Percentiles rank a stretch among this genome's conserved stretches.
These are phyloP conservation scores for Coprinopsis strossmayeri DNA, from an alignment of 768 basidiomycete genomes.

Conservation along the genomic window DNA sequence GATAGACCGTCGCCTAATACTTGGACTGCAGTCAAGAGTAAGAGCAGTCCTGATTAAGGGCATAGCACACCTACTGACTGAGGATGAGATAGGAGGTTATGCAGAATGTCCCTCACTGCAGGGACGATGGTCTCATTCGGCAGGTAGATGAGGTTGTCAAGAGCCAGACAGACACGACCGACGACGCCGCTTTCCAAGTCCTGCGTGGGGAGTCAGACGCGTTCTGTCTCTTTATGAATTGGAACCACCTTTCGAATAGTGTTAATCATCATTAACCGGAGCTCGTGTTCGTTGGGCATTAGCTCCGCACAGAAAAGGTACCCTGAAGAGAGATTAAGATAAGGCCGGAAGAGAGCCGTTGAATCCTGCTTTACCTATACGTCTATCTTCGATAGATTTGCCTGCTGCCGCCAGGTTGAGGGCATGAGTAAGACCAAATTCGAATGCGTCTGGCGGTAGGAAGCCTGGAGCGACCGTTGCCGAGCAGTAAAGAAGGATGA, in stretches of 20 bases:
- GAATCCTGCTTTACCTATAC: conserved; percentile 42
- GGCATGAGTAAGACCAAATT: conserved; percentile 72
- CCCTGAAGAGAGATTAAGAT: conserved; percentile 34
- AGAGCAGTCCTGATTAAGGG: background rate
- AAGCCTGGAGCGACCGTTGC: conserved; percentile 40
- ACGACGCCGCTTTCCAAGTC: conserved; percentile 60
- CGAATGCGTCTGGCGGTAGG: conserved; percentile 38
- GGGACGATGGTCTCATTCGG: conserved; percentile 67
- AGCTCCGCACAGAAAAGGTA: conserved; percentile 73
- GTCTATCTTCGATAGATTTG: conserved; percentile 50
- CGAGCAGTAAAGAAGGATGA: conserved; percentile 66
- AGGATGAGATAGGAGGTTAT: conserved; percentile 61
- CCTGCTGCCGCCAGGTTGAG: conserved; percentile 73
- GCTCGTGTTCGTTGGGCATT: conserved; percentile 63
- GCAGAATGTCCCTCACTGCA: conserved; percentile 62
- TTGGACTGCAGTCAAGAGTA: conserved; percentile 30
- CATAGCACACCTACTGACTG: conserved; percentile 55
- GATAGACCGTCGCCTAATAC: conserved; percentile 57
- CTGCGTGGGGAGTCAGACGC: conserved; percentile 26
- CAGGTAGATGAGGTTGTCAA: conserved; percentile 58
- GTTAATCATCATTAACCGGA: conserved; percentile 81
- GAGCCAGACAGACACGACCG: conserved; percentile 60
- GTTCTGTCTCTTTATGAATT: background rate
- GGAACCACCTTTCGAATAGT: conserved; percentile 67
- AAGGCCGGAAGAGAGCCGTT: conserved; percentile 3